phyloP scores from a whole-genome alignment of 2,329 filamentous ascomycete species.

The Colletotrichum tamarilloi region DNA sequence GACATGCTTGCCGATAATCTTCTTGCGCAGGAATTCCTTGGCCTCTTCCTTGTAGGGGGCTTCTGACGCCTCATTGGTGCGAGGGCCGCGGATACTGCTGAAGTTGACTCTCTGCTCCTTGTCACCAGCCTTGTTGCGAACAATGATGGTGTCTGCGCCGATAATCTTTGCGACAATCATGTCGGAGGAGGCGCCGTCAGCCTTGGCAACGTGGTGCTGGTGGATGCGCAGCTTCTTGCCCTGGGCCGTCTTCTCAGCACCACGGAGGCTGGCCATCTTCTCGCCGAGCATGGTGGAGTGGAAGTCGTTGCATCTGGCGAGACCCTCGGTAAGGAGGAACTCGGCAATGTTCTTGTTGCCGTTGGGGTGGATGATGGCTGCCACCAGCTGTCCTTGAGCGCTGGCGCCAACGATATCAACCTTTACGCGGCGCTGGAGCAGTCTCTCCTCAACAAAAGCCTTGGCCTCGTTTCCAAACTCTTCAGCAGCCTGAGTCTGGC shows the following conservation, averaged over 20 bases:
- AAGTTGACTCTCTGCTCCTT: slow-evolving; percentile 90
- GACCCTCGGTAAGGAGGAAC: slow-evolving; percentile 87
- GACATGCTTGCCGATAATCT: slow-evolving; percentile 94
- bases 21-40: slow-evolving; percentile 95
- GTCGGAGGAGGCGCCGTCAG: slow-evolving; percentile 70
- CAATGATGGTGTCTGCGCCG: slow-evolving; percentile 87
- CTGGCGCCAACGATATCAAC: slow-evolving; percentile 87
- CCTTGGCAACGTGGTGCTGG: slow-evolving; percentile 81
- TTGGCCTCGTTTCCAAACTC: slow-evolving; percentile 91
- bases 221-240: slow-evolving; percentile 81
- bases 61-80: slow-evolving; percentile 86
- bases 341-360: slow-evolving; percentile 84
- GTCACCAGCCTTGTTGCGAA: slow-evolving; percentile 84
- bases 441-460: slow-evolving; percentile 84
- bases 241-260: slow-evolving; percentile 89
- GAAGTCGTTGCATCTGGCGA: slow-evolving; percentile 94
- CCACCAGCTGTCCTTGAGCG: slow-evolving; percentile 92
- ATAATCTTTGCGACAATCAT: slow-evolving; percentile 87
- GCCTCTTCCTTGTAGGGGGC: slow-evolving; percentile 91
- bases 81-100: slow-evolving; percentile 94
- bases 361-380: slow-evolving; percentile 84
- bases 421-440: slow-evolving; percentile 88
- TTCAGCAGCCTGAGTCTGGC: slow-evolving; percentile 85
- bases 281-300: slow-evolving; percentile 92
- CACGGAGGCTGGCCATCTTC: slow-evolving; percentile 86